Evolutionary conservation across 441 rosid species (phyloP), one percentile per base, ranked within the genome.

Genomic region (Gossypium gossypioides): DNA sequence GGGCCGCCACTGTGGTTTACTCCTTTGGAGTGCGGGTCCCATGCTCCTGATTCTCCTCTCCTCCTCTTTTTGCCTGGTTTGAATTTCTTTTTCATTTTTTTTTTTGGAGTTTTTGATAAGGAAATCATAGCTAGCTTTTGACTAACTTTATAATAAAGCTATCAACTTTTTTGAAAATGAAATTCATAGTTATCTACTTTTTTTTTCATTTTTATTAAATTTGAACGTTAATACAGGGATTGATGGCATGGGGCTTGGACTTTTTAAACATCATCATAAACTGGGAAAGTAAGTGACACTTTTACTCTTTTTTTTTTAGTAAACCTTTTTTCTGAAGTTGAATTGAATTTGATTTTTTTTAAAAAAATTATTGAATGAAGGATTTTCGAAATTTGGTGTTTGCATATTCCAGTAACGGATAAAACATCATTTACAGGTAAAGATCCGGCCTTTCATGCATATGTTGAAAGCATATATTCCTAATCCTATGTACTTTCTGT

Each of bases 201-300:
- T 6, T 6, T 64, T 46, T 19, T 48, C 19, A 24, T 27, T 27
- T 27, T 27, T 27, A 27, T 27, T 27, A 27, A 27, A 4, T 27
- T 27, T 27, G 32, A 27, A 27, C 32, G 5, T 3, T 27, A n/a
- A 13, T 24, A 7, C 75, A 94, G 99, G 97, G 32, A 82, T 88
- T 13, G 97, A 94, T 75, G 97, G 99, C 21, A 86, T 85, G 55
- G 98, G 97, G 71, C 85, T 91, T 64, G 99, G 97, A 21, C 92
- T 94, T 57, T 69, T 80, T 46, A 82, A 64, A 64, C 96, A 94
- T 68, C 90, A 89, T 76, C 65, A 78, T 63, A 78, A 75, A 68
- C 88, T 94, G 0, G 92, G 92, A 44, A 84, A 82, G 97, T 93
- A 66, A 76, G 91, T 76, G 3, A 15, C 0, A 66, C 24, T 22